Evolutionary conservation across 768 basidiomycete genomes (phyloP), one percentile per base, ranked within the genome.

Genomic region (Tricholoma bakamatsutake): DNA sequence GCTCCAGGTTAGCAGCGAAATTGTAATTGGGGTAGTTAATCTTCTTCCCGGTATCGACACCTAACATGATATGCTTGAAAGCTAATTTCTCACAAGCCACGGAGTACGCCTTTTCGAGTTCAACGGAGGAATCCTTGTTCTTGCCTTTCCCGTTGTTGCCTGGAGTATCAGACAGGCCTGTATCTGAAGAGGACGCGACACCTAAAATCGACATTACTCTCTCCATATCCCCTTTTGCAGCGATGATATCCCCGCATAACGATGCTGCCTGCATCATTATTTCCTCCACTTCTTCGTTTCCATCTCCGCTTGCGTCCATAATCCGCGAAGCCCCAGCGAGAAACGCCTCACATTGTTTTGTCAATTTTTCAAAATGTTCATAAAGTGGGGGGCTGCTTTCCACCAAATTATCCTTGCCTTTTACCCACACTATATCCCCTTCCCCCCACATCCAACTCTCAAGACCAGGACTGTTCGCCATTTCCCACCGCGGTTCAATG

Each of bases 211-310:
- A 55, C 65, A 83, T 76, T 8, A 76, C 76, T 15, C 78, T 73
- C 57, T 78, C 74, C 53, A 81, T 75, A 60, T 78, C 76, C 50
- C 77, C 78, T 52, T 71, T 66, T 7, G 78, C 73, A 17, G 76
- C 76, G 53, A 81, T 77, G 59, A 82, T 76, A 61, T 79, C 81
- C 6, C 76, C 78, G 60, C 78, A 81, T 2, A 80, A 66, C 8
- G 78, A 79, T 24, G 70, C 71, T 10, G 71, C 75, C 61, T 73
- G 69, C 24, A 80, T 60, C 48, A 69, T 67, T 2, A 62, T 69
- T 56, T 80, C 78, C 5, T 74, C 76, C 33, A 64, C 66, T 35
- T 74, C 75, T 10, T 60, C 58, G 27, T 62, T 73, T 2, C 65
- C 68, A 13, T 60, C 64, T 12, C 53, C 21, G 10, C 9, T 48